Conservation (phyloP, 306 rosid species). For the Sesbania bispinosa region DNA sequence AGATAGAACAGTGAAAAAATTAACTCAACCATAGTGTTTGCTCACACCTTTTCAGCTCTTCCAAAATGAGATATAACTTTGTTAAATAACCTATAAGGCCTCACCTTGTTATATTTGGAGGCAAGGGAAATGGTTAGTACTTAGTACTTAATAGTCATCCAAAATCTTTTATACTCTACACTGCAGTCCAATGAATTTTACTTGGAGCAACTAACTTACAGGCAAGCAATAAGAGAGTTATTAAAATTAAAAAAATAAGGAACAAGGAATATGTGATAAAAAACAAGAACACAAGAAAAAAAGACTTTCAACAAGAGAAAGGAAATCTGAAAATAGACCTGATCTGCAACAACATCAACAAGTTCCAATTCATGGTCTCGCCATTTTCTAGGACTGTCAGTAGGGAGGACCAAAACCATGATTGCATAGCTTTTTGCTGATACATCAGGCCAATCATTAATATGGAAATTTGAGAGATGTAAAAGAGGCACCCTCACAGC, state of each 20-base stretch:
- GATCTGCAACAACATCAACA: constrained; percentile 83
- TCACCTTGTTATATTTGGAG: not conserved
- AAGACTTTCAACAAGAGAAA: not conserved
- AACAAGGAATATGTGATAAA: not conserved
- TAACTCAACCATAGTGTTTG: too few species aligned
- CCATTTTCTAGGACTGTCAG: constrained; percentile 69
- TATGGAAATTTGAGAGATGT: constrained; percentile 67
- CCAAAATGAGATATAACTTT: not conserved
- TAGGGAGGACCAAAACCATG: constrained; percentile 82
- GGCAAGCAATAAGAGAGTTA: too few species aligned
- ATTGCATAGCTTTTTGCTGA: constrained; percentile 67
- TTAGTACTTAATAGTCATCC: too few species aligned
- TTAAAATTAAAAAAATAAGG: not conserved
- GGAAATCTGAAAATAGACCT: too few species aligned
- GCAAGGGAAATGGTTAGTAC: too few species aligned
- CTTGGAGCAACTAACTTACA: not conserved
- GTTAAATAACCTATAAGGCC: not conserved
- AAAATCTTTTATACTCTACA: too few species aligned
- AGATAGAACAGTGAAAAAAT: too few species aligned
- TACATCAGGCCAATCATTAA: constrained; percentile 68
- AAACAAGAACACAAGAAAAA: not conserved
- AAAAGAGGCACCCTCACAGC: constrained; percentile 82
- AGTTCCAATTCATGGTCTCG: constrained; percentile 82
- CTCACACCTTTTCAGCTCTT: too few species aligned
- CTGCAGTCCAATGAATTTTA: not conserved